phyloP scores from a whole-genome alignment of 2,329 filamentous ascomycete genomes.

The Colletotrichum sansevieriae region DNA sequence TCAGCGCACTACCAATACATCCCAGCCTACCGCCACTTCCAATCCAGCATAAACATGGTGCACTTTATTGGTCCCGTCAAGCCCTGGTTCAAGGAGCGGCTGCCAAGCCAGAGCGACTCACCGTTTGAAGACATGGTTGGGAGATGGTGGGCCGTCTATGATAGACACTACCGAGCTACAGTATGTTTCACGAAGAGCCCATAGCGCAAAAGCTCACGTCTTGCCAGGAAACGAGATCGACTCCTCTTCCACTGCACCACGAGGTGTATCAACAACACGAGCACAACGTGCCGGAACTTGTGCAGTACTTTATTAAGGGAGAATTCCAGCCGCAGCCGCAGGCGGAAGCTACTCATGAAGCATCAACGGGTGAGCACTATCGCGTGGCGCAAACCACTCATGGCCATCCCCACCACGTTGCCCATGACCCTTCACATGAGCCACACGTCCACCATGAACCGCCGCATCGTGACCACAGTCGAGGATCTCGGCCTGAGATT shows the following conservation, averaged over 20 bases:
- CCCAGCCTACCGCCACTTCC: slow-evolving; percentile 93
- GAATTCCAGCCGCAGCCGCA: slow-evolving; percentile 58
- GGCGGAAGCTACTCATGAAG: slow-evolving; percentile 41
- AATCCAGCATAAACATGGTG: slow-evolving; percentile 87
- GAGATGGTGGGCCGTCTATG: slow-evolving; percentile 95
- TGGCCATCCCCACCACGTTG: slow-evolving; percentile 40
- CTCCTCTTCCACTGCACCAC: slow-evolving; percentile 8
- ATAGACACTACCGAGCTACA: slow-evolving; percentile 79
- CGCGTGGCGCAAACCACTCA: slow-evolving; percentile 45
- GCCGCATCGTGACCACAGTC: slow-evolving; percentile 38
- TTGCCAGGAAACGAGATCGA: slow-evolving; percentile 19
- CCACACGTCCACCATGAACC: slow-evolving; percentile 33
- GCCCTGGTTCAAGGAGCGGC: slow-evolving; percentile 81
- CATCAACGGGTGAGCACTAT: slow-evolving; percentile 51
- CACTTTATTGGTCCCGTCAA: slow-evolving; percentile 96
- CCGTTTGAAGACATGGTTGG: slow-evolving; percentile 87
- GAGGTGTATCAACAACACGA: slow-evolving; percentile 8
- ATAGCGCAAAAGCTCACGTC: slow-evolving; percentile 10
- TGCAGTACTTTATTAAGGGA: slow-evolving; percentile 68
- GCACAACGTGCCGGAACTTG: slow-evolving; percentile 51
- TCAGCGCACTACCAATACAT: slow-evolving; percentile 98
- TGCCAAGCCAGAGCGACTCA: slow-evolving; percentile 64
- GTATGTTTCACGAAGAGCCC: slow-evolving; percentile 53
- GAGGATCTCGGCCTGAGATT: slow-evolving; percentile 43
- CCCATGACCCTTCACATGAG: slow-evolving; percentile 31